Conservation (phyloP, 495 filamentous ascomycete species). For the Tetracladium marchalianum region DNA sequence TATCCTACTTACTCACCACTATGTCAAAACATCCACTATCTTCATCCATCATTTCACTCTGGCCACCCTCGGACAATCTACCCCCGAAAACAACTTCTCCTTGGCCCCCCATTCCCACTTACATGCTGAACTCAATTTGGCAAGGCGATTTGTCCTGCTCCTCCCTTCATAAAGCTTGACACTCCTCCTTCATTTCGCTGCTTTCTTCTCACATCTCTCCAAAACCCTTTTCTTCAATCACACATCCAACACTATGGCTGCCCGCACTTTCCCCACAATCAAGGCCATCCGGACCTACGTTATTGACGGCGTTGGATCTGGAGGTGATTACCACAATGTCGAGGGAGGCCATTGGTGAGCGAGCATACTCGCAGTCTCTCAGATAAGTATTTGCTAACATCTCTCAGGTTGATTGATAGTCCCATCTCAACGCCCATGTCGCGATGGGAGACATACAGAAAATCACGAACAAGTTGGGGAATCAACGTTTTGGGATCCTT, state of each 20-base stretch:
- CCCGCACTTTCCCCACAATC: slow-evolving; percentile 55
- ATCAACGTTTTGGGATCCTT: slow-evolving; percentile 94
- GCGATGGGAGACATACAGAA: slow-evolving; percentile 74
- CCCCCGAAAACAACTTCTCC: too few species aligned
- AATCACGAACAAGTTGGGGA: slow-evolving; percentile 83
- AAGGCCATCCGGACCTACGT: slow-evolving; percentile 73
- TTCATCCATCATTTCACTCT: too few species aligned
- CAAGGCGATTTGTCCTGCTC: too few species aligned
- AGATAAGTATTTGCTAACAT: neutral
- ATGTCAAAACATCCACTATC: too few species aligned
- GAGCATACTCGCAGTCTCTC: neutral
- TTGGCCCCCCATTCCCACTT: too few species aligned
- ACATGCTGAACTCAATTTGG: too few species aligned
- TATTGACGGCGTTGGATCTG: slow-evolving; percentile 75
- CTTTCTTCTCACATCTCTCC: neutral
- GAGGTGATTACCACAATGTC: slow-evolving; percentile 93
- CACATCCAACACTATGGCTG: slow-evolving; percentile 26
- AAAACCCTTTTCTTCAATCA: neutral
- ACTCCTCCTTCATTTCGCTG: too few species aligned
- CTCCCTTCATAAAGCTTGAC: too few species aligned
- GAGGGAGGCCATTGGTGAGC: slow-evolving; percentile 74
- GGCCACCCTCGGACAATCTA: too few species aligned
- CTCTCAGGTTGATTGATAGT: slow-evolving; percentile 65
- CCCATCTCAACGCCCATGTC: slow-evolving; percentile 90
- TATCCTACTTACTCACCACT: too few species aligned